phyloP scores from a whole-genome alignment of 2,329 filamentous ascomycete species.

The Neurospora sp. region DNA sequence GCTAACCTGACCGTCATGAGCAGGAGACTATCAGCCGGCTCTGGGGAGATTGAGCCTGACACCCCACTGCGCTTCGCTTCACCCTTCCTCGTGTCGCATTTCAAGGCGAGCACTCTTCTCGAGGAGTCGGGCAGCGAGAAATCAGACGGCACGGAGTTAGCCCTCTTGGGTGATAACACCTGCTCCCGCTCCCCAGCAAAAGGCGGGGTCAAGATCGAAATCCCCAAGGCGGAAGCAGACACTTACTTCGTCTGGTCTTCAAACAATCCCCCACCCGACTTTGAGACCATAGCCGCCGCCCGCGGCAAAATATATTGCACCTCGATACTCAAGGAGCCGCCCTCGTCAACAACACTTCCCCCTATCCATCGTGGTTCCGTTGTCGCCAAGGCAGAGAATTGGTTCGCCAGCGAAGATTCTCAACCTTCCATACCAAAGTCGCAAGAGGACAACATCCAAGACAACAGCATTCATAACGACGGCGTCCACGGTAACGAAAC shows the following conservation, averaged over 20 bases:
- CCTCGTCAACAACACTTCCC: background rate
- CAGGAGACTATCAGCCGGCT: background rate
- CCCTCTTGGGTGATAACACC: background rate
- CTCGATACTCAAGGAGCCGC: background rate
- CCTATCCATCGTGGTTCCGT: background rate
- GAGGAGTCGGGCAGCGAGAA: background rate
- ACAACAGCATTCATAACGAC: background rate
- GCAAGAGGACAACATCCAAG: background rate
- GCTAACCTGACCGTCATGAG: background rate
- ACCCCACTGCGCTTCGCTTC: background rate
- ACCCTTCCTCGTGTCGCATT: background rate
- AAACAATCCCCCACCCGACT: background rate
- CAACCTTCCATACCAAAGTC: background rate
- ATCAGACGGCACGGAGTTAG: background rate
- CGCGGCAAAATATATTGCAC: background rate
- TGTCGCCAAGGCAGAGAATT: background rate
- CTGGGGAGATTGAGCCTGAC: background rate
- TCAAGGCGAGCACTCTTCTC: background rate
- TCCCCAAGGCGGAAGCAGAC: background rate
- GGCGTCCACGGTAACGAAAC: background rate
- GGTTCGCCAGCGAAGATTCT: background rate
- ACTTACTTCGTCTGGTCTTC: background rate
- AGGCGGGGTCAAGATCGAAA: background rate
- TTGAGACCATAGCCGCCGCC: background rate
- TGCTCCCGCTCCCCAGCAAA: background rate